Percentiles rank a stretch among this genome's conserved stretches.
These are phyloP conservation scores for Peniophora sp. DNA, from an alignment of 1,284 basidiomycete species.

Conservation along the genomic window DNA sequence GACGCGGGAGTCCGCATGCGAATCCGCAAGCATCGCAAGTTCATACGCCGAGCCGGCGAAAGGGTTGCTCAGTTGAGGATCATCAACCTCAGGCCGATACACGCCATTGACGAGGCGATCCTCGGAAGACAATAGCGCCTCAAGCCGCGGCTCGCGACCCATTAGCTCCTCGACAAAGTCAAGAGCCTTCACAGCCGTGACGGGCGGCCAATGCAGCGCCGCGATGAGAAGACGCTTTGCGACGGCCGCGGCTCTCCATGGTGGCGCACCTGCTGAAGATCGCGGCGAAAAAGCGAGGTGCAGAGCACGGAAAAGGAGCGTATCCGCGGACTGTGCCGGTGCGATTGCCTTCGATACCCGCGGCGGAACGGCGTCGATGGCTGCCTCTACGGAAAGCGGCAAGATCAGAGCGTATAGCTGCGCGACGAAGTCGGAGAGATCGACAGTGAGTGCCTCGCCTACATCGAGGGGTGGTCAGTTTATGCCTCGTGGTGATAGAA, in stretches of 20 bases:
- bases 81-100: slow-evolving; percentile 77
- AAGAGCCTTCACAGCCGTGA: slow-evolving; percentile 57
- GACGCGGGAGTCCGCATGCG: slow-evolving; percentile 60
- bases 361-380: slow-evolving; percentile 34
- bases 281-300: slow-evolving; percentile 71
- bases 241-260: slow-evolving; percentile 85
- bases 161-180: slow-evolving; percentile 69
- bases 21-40: slow-evolving; percentile 44
- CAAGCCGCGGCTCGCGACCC: slow-evolving; percentile 72
- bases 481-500: slow-evolving; percentile 1
- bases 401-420: slow-evolving; percentile 68
- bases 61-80: slow-evolving; percentile 76
- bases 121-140: slow-evolving; percentile 79
- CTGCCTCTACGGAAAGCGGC: slow-evolving; percentile 45
- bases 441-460: slow-evolving; percentile 96
- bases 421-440: slow-evolving; percentile 84
- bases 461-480: slow-evolving; percentile 1
- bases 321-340: slow-evolving; percentile 34
- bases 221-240: slow-evolving; percentile 82
- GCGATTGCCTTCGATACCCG: slow-evolving; percentile 18
- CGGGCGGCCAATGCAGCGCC: slow-evolving; percentile 74
- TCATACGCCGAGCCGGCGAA: slow-evolving; percentile 71
- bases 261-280: slow-evolving; percentile 48
- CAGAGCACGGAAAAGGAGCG: slow-evolving; percentile 84
- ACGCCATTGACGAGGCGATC: slow-evolving; percentile 78